Percentiles rank a stretch among this genome's conserved stretches.
Conservation (phyloP, 345 rosid species). For the Lumnitzera littorea region DNA sequence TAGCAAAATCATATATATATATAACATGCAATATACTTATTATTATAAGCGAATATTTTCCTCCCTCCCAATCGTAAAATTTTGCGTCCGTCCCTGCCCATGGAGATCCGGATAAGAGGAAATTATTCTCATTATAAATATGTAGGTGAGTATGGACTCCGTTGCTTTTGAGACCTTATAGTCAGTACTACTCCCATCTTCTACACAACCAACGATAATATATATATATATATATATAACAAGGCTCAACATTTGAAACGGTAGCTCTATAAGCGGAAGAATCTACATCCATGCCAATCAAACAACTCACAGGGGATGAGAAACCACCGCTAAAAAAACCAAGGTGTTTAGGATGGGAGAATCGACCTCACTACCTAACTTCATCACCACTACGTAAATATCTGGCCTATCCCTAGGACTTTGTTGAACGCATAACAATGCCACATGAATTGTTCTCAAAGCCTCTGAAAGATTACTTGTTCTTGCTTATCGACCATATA, state of each 20-base stretch:
- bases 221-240: too few species aligned
- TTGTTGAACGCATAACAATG: slow-evolving; percentile 8
- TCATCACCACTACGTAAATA: slow-evolving; percentile 9
- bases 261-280: slow-evolving; percentile 3
- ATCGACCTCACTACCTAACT: slow-evolving; percentile 2
- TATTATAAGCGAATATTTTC: too few species aligned
- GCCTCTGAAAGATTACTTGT: background rate
- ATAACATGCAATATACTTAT: too few species aligned
- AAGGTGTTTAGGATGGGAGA: slow-evolving; percentile 11
- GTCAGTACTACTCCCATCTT: too few species aligned
- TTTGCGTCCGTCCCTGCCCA: too few species aligned
- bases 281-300: background rate
- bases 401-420: slow-evolving; percentile 9
- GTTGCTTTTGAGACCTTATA: too few species aligned
- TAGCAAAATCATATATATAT: too few species aligned
- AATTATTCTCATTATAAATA: too few species aligned
- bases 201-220: too few species aligned
- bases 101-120: too few species aligned
- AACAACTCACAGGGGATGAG: background rate
- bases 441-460: slow-evolving; percentile 11
- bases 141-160: too few species aligned
- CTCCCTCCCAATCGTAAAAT: too few species aligned
- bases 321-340: slow-evolving; percentile 1
- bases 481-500: background rate
- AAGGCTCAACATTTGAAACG: slow-evolving; percentile 3